Evolutionary conservation across 1,284 basidiomycete genomes (phyloP).

Genomic region (Ustilago esculenta): DNA sequence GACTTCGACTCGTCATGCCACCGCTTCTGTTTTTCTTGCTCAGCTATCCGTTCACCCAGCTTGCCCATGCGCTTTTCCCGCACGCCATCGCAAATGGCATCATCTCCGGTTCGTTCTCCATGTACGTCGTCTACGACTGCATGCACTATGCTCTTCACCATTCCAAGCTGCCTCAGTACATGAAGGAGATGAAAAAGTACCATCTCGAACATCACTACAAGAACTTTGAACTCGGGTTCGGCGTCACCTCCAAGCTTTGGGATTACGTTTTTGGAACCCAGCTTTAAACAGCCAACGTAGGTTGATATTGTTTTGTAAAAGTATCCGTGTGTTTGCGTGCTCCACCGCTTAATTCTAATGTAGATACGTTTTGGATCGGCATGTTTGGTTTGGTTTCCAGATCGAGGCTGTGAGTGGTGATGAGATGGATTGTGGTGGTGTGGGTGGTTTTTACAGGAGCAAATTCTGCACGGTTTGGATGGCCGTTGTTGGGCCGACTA

Average conservation of each 20-base stretch:
- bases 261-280: slow-evolving; percentile 88
- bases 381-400: too few species aligned
- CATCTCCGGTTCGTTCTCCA: slow-evolving; percentile 87
- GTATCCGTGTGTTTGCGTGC: too few species aligned
- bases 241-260: slow-evolving; percentile 95
- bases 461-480: slow-evolving; percentile 23
- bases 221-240: slow-evolving; percentile 96
- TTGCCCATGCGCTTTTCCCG: slow-evolving; percentile 87
- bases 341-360: too few species aligned
- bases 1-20: slow-evolving; percentile 89
- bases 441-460: slow-evolving; percentile 1
- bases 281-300: slow-evolving; percentile 29
- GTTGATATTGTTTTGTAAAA: too few species aligned
- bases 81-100: slow-evolving; percentile 85
- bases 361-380: too few species aligned
- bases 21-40: slow-evolving; percentile 83
- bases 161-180: slow-evolving; percentile 78
- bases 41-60: slow-evolving; percentile 85
- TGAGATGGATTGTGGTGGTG: too few species aligned
- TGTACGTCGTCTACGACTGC: slow-evolving; percentile 76
- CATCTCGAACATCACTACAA: slow-evolving; percentile 93
- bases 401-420: too few species aligned
- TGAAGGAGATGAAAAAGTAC: slow-evolving; percentile 93
- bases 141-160: slow-evolving; percentile 68
- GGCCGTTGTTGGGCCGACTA: slow-evolving; percentile 27